A percentile compares a stretch with the other conserved stretches of the same genome.
These are phyloP conservation scores for Gossypium ekmanianum DNA, from an alignment of 345 rosid species.

Conservation along the genomic window DNA sequence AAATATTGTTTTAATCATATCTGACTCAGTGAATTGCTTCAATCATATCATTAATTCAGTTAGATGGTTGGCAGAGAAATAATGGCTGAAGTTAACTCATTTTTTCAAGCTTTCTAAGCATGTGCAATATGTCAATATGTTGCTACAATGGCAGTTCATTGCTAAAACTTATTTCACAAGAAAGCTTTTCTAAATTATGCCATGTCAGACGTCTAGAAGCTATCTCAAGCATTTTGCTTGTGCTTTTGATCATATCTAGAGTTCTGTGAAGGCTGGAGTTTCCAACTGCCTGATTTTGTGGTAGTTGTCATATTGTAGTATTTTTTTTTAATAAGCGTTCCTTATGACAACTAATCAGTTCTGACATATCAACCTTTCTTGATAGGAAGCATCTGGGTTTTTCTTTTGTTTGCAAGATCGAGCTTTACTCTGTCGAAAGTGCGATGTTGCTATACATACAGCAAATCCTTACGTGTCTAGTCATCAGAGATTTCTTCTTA, in stretches of 20 bases:
- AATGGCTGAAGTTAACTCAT: not conserved
- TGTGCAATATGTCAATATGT: not conserved
- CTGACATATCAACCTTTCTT: constrained; percentile 15
- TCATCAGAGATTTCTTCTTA: constrained; percentile 88
- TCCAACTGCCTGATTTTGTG: not conserved
- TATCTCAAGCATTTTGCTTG: not conserved
- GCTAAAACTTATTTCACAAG: not conserved
- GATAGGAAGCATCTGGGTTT: constrained; percentile 83
- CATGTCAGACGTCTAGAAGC: not conserved
- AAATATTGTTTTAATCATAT: not conserved
- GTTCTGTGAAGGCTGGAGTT: not conserved
- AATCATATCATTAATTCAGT: not conserved
- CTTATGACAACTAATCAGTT: not conserved
- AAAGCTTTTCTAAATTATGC: not conserved
- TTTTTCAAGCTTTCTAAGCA: not conserved
- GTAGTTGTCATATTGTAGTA: not conserved
- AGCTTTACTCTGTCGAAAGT: constrained; percentile 92
- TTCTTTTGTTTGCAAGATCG: constrained; percentile 96
- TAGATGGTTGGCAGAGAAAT: not conserved
- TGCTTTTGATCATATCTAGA: constrained; percentile 4
- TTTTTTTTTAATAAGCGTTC: not conserved
- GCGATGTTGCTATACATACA: constrained; percentile 82
- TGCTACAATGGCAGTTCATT: not conserved
- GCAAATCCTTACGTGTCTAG: constrained; percentile 67
- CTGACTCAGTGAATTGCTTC: not conserved